Evolutionary conservation across 805 yeast genomes (phyloP).

Genomic region (Dipodascus albidus): DNA sequence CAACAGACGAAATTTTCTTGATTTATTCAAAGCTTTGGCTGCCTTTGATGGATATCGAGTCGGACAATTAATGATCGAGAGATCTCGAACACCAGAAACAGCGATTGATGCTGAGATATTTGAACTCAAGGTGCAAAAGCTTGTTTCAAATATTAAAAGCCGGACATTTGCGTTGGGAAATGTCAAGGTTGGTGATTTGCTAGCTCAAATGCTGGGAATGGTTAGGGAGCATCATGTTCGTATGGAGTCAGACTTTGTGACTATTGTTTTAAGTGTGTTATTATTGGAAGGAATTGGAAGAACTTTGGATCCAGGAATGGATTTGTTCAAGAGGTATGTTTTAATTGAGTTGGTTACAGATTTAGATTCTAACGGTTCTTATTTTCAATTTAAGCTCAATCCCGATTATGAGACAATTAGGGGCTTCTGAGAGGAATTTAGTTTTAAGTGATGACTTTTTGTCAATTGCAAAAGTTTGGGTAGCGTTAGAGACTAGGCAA

Average conservation of each 20-base stretch:
- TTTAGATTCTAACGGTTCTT: conserved; percentile 49
- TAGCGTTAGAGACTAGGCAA: conserved; percentile 80
- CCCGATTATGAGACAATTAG: conserved; percentile 75
- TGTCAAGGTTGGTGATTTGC: conserved; percentile 80
- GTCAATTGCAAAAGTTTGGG: conserved; percentile 84
- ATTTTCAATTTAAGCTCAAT: conserved; percentile 38
- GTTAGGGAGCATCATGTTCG: conserved; percentile 90
- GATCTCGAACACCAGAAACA: conserved; percentile 90
- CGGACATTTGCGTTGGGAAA: conserved; percentile 89
- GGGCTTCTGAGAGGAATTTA: conserved; percentile 33
- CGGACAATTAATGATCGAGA: conserved; percentile 90
- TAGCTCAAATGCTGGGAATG: conserved; percentile 81
- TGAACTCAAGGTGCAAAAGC: conserved; percentile 73
- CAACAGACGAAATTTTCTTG: conserved; percentile 79
- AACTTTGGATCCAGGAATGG: conserved; percentile 85
- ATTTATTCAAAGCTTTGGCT: conserved; percentile 76
- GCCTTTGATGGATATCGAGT: conserved; percentile 90
- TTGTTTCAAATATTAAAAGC: conserved; percentile 70
- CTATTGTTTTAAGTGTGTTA: conserved; percentile 88
- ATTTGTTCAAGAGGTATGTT: conserved; percentile 70
- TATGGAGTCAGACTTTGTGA: conserved; percentile 94
- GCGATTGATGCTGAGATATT: conserved; percentile 77
- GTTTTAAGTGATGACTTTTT: conserved; percentile 33
- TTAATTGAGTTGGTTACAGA: not conserved
- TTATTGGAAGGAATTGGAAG: conserved; percentile 92